Evolutionary conservation across 2,329 filamentous ascomycete species (phyloP).

Genomic region (Neoscytalidium dimidiatum): DNA sequence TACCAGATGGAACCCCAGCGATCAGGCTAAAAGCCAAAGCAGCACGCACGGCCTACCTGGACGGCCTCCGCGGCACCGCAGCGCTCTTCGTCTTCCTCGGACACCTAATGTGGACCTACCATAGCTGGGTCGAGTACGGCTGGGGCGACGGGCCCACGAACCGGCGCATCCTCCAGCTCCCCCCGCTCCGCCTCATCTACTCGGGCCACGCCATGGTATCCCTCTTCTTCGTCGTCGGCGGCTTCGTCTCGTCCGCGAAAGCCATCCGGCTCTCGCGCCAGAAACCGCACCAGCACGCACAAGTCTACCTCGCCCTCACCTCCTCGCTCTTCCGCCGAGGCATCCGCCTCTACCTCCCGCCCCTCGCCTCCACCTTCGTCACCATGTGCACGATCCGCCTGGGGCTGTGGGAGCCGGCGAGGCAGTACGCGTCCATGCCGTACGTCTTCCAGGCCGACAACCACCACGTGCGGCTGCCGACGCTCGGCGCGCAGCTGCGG

Average conservation of each 20-base stretch:
- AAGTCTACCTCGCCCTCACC: slow-evolving; percentile 36
- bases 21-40: not conserved
- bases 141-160: slow-evolving; percentile 19
- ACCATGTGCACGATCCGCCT: slow-evolving; percentile 25
- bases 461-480: not conserved
- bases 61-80: not conserved
- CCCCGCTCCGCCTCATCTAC: slow-evolving; percentile 21
- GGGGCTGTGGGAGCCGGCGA: not conserved
- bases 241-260: slow-evolving; percentile 45
- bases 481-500: not conserved
- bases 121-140: not conserved
- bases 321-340: slow-evolving; percentile 48
- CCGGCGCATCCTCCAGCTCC: slow-evolving; percentile 21
- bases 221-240: slow-evolving; percentile 52
- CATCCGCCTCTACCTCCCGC: slow-evolving; percentile 34
- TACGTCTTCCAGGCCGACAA: not conserved
- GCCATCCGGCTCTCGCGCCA: slow-evolving; percentile 39
- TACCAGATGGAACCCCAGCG: not conserved
- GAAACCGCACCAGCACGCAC: slow-evolving; percentile 34
- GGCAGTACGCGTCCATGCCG: not conserved
- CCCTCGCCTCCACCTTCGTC: slow-evolving; percentile 32
- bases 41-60: not conserved
- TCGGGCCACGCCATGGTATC: slow-evolving; percentile 50
- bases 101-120: not conserved
- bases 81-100: not conserved